Conservation (phyloP, 345 rosid species). For the Angophora floribunda region DNA sequence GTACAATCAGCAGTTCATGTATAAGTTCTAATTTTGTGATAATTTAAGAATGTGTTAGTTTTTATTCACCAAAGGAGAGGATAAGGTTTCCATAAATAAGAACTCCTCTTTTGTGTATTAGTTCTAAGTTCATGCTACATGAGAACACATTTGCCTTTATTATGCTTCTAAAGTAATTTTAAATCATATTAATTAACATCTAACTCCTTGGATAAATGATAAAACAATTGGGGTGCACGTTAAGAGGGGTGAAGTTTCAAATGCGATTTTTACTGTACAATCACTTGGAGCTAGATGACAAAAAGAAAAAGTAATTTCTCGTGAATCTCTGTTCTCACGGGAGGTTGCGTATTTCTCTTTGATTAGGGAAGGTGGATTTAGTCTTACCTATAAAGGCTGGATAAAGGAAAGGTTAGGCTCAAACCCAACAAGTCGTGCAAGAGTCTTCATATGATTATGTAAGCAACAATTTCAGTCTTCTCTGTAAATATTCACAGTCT, state of each 20-base stretch:
- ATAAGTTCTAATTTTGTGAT: not conserved
- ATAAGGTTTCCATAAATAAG: not conserved
- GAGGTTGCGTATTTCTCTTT: not conserved
- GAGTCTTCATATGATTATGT: not conserved
- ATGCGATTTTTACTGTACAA: not conserved
- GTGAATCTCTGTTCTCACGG: no score
- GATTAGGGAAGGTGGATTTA: not conserved
- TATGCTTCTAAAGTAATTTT: not conserved
- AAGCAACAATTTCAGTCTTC: not conserved
- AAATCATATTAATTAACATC: not conserved
- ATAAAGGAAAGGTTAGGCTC: not conserved
- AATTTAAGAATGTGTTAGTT: not conserved
- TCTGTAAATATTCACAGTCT: not conserved
- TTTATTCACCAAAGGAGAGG: not conserved
- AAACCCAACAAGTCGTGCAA: not conserved
- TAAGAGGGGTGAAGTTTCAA: not conserved
- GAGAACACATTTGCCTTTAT: no score
- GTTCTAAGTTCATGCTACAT: not conserved
- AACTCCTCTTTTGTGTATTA: not conserved
- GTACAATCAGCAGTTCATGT: not conserved
- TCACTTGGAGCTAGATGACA: not conserved
- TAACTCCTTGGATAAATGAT: not conserved
- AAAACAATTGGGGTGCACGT: not conserved
- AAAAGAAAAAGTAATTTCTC: no score
- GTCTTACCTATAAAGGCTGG: not conserved